Percentiles rank a stretch among this genome's conserved stretches.
phyloP scores from a whole-genome alignment of 1,284 basidiomycete species.

The Clitocybe nebularis region DNA sequence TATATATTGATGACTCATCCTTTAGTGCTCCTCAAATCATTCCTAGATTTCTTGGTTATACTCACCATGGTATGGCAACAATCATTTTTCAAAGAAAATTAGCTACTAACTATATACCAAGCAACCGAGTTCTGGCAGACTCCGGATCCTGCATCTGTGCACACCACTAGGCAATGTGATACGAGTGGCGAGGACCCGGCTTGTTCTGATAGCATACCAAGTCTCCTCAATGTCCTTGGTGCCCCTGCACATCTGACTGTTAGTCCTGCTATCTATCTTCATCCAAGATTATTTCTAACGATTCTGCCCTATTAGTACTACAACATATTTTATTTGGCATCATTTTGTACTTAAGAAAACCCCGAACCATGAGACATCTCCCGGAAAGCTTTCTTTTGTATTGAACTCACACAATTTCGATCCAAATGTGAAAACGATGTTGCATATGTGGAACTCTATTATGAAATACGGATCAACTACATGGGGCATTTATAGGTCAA shows the following conservation, averaged over 20 bases:
- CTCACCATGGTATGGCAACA: slow-evolving; percentile 33
- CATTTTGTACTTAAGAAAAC: slow-evolving; percentile 3
- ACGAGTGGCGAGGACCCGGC: slow-evolving; percentile 21
- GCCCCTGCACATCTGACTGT: background rate
- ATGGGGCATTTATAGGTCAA: background rate
- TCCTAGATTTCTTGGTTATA: slow-evolving; percentile 33
- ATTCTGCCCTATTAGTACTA: background rate
- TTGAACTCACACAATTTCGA: too few species aligned
- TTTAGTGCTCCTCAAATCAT: slow-evolving; percentile 42
- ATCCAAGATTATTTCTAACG: background rate
- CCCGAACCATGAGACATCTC: too few species aligned
- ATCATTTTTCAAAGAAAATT: background rate
- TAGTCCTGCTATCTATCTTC: background rate
- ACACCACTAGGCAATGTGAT: slow-evolving; percentile 17
- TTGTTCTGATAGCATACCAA: slow-evolving; percentile 16
- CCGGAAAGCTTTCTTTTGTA: too few species aligned
- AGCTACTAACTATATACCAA: background rate
- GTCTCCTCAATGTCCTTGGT: background rate
- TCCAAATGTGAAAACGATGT: too few species aligned
- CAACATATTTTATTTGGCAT: background rate
- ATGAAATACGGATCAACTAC: background rate
- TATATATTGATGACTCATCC: too few species aligned
- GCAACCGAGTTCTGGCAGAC: slow-evolving; percentile 18
- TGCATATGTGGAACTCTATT: too few species aligned
- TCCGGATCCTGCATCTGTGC: slow-evolving; percentile 17